Conservation (phyloP, 2,329 filamentous ascomycete species). For the Thermoascus crustaceus region DNA sequence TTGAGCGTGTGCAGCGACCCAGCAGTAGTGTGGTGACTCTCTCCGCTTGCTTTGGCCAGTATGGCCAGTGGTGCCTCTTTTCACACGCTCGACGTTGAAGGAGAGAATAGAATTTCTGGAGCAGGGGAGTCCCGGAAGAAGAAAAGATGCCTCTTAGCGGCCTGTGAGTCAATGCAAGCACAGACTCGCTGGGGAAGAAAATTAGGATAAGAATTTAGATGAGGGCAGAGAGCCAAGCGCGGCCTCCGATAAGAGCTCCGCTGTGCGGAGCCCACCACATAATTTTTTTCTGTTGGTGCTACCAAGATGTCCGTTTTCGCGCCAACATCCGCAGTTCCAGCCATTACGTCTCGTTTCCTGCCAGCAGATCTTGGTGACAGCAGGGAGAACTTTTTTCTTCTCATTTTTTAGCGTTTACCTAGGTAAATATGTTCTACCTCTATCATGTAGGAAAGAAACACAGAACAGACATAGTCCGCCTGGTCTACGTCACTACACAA, state of each 20-base stretch:
- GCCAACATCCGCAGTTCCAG: not conserved
- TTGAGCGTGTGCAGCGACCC: not conserved
- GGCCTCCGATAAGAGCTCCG: conserved; percentile 22
- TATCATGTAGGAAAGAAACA: no score
- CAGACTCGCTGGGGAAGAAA: conserved; percentile 7
- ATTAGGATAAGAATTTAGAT: conserved; percentile 11
- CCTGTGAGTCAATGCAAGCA: not conserved
- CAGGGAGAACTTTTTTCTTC: no score
- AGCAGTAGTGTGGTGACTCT: conserved; percentile 1
- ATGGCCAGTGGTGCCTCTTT: not conserved
- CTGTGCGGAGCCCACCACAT: conserved; percentile 16
- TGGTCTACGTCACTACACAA: no score
- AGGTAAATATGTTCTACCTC: no score
- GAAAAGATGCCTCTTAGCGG: conserved; percentile 2
- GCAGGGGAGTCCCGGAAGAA: not conserved
- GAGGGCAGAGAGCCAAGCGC: conserved; percentile 4
- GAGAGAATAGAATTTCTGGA: not conserved
- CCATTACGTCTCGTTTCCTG: no score
- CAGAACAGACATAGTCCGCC: no score
- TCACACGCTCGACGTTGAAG: not conserved
- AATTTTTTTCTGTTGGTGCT: conserved; percentile 4
- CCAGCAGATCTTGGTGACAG: no score
- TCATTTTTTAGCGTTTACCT: no score
- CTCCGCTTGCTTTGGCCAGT: no score
- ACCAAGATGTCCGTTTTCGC: not conserved